These are phyloP conservation scores for Solanum raphanifolium DNA, from an alignment of 257 asterid species.

Conservation along the genomic window DNA sequence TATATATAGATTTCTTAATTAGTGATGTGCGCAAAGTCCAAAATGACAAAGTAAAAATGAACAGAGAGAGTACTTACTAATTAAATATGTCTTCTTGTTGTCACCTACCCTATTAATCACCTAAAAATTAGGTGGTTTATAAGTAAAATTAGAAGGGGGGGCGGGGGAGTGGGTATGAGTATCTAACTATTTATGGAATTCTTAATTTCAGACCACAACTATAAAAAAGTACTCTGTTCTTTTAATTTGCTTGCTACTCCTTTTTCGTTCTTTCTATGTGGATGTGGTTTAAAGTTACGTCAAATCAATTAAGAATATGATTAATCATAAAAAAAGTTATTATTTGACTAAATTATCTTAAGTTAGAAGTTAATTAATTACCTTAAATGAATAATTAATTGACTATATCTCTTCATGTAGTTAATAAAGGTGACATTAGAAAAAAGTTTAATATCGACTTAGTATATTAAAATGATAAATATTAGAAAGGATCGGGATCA, in stretches of 20 bases:
- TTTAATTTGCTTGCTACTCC: not conserved
- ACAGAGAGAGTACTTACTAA: no score
- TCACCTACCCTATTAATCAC: no score
- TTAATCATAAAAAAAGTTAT: no score
- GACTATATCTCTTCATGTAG: not conserved
- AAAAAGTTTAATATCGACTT: not conserved
- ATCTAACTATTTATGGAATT: not conserved
- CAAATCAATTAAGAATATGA: not conserved
- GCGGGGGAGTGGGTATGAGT: not conserved
- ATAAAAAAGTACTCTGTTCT: not conserved
- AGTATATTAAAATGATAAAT: not conserved
- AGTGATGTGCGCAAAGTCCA: not conserved
- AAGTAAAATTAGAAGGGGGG: no score
- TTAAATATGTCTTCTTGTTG: not conserved
- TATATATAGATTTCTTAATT: no score
- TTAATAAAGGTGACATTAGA: not conserved
- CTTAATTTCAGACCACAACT: no score
- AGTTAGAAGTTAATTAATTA: not conserved
- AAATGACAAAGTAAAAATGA: not conserved
- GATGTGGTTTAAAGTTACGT: not conserved
- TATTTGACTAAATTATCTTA: not conserved
- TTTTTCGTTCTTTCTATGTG: not conserved
- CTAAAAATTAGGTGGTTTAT: no score
- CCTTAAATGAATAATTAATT: not conserved
- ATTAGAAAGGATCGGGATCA: not conserved